These are phyloP conservation scores for Phytophthora palmivora DNA, from an alignment of 352 stramenopile genomes.

Conservation along the genomic window DNA sequence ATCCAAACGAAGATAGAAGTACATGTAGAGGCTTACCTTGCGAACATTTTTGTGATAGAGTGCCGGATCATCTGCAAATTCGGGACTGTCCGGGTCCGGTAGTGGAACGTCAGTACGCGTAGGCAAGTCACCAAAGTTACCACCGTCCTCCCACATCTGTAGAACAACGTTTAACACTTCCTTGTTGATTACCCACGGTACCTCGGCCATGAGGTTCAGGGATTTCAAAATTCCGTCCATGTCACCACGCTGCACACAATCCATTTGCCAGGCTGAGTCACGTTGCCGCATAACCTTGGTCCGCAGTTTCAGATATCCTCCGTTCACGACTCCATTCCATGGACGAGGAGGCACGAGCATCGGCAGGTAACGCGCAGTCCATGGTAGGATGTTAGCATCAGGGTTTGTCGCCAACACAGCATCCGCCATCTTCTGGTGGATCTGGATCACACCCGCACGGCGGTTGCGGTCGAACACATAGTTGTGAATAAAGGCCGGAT, in stretches of 20 bases:
- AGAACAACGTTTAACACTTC: constrained; percentile 93
- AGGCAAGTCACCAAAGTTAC: constrained; percentile 95
- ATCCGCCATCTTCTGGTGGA: constrained; percentile 67
- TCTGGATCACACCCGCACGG: constrained; percentile 79
- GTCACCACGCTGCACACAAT: constrained; percentile 89
- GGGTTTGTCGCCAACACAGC: constrained; percentile 61
- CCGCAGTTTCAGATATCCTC: constrained; percentile 94
- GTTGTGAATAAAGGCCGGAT: constrained; percentile 74
- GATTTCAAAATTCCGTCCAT: constrained; percentile 89
- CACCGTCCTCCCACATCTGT: constrained; percentile 91
- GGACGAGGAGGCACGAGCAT: constrained; percentile 96
- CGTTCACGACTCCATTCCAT: constrained; percentile 91
- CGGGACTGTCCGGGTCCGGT: constrained; percentile 58
- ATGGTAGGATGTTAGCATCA: constrained; percentile 69
- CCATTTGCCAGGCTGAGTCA: constrained; percentile 84
- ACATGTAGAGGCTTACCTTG: constrained; percentile 70
- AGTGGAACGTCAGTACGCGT: constrained; percentile 68
- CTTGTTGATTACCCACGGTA: constrained; percentile 96
- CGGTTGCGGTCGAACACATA: constrained; percentile 86
- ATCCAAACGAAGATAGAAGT: constrained; percentile 1
- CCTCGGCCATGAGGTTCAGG: constrained; percentile 93
- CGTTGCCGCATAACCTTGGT: constrained; percentile 94
- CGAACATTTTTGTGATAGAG: constrained; percentile 72
- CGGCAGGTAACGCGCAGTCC: constrained; percentile 91
- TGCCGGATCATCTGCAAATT: constrained; percentile 74